Percentiles rank a stretch among this genome's conserved stretches.
Evolutionary conservation across 2,329 filamentous ascomycete species (phyloP).

Genomic region (Aureobasidium musti): DNA sequence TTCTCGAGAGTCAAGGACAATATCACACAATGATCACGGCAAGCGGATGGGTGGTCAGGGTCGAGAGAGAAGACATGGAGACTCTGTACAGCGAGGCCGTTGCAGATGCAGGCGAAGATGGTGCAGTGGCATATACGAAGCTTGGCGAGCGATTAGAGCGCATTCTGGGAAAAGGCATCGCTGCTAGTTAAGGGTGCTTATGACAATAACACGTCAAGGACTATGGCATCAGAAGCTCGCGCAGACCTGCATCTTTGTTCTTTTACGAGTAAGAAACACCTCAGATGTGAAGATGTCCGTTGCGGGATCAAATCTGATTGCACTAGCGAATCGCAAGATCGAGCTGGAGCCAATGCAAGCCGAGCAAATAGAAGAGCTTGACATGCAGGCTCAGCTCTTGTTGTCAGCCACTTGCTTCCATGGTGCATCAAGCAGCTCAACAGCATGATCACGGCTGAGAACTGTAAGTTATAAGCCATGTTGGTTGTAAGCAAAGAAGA

Average conservation of each 20-base stretch:
- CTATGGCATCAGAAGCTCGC: neutral
- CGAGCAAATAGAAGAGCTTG: neutral
- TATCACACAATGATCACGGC: slow-evolving; percentile 47
- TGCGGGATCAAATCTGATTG: neutral
- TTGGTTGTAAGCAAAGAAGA: neutral
- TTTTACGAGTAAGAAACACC: neutral
- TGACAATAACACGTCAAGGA: neutral
- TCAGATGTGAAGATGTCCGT: neutral
- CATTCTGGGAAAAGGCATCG: neutral
- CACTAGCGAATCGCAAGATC: neutral
- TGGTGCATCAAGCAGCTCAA: neutral
- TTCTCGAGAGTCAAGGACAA: slow-evolving; percentile 35
- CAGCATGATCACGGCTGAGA: neutral
- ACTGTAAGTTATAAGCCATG: neutral
- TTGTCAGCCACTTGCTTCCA: slow-evolving; percentile 1
- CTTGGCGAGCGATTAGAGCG: neutral
- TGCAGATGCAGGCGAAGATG: slow-evolving; percentile 8
- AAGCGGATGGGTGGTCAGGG: slow-evolving; percentile 47
- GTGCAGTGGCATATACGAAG: slow-evolving; percentile 6
- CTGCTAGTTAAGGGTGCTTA: neutral
- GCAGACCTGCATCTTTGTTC: neutral
- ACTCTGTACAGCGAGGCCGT: slow-evolving; percentile 43
- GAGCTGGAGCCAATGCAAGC: neutral
- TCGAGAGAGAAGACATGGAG: slow-evolving; percentile 46
- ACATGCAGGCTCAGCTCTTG: neutral